These are phyloP conservation scores for Talinum fruticosum DNA, from an alignment of 148 eudicot genomes.

Conservation along the genomic window DNA sequence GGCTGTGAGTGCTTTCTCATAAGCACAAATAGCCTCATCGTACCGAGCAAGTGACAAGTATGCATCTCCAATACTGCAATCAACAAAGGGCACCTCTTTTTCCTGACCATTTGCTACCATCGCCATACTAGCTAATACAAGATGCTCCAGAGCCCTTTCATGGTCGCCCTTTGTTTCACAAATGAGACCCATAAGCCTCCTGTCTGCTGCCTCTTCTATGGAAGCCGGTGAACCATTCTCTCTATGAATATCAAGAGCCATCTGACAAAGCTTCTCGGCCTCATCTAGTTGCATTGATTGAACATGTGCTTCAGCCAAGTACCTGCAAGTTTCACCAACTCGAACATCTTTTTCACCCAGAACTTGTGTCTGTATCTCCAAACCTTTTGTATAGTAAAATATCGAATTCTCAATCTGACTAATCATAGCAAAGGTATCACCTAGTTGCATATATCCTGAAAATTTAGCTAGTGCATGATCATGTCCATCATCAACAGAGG, in stretches of 20 bases:
- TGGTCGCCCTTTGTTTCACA: constrained; percentile 86
- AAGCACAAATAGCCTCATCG: constrained; percentile 90
- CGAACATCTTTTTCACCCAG: constrained; percentile 79
- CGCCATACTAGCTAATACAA: constrained; percentile 93
- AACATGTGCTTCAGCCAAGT: constrained; percentile 87
- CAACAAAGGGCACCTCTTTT: constrained; percentile 84
- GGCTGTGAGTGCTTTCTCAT: constrained; percentile 83
- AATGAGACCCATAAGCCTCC: constrained; percentile 93
- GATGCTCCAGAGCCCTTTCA: constrained; percentile 90
- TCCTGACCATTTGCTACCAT: constrained; percentile 95
- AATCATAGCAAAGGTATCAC: constrained; percentile 84
- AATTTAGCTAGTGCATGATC: constrained; percentile 93
- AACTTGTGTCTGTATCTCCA: constrained; percentile 70
- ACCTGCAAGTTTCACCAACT: constrained; percentile 92
- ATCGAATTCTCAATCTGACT: constrained; percentile 82
- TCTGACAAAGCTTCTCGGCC: constrained; percentile 75
- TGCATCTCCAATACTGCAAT: constrained; percentile 91
- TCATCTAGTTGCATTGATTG: constrained; percentile 91
- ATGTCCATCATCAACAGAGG: constrained; percentile 58
- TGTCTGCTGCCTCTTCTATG: constrained; percentile 86
- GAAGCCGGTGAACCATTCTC: constrained; percentile 67
- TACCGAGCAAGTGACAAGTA: constrained; percentile 74
- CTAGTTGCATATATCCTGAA: constrained; percentile 95
- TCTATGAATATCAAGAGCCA: constrained; percentile 84
- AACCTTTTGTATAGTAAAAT: constrained; percentile 57